phyloP scores from a whole-genome alignment of 108 stramenopile genomes.

The Schizochytrium sp. region DNA sequence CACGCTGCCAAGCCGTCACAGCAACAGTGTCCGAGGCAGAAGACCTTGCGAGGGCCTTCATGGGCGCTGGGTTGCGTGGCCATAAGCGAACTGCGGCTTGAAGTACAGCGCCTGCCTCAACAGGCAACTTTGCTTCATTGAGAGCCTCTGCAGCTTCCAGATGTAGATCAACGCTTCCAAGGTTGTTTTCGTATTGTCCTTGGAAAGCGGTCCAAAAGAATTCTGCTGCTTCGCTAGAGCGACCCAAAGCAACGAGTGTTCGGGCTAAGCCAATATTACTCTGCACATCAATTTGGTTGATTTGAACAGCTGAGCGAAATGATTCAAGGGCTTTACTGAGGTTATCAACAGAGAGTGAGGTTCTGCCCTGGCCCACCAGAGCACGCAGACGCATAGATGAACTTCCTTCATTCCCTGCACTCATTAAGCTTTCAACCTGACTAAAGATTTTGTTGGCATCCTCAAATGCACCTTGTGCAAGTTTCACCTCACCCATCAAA shows the following conservation, averaged over 20 bases:
- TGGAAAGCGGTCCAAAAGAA: conserved; percentile 18
- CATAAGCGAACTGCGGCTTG: conserved; percentile 3
- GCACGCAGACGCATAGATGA: neutral
- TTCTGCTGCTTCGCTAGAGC: neutral
- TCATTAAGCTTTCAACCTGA: neutral
- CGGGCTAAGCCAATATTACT: neutral
- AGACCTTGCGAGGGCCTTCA: neutral
- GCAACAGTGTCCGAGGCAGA: neutral
- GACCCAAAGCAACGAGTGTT: neutral
- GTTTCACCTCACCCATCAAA: neutral
- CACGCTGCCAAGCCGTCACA: neutral
- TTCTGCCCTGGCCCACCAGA: neutral
- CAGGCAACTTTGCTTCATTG: neutral
- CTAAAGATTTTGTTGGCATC: neutral
- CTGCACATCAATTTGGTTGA: neutral
- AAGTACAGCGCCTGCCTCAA: neutral
- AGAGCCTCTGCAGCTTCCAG: neutral
- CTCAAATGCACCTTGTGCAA: neutral
- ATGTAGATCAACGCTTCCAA: neutral
- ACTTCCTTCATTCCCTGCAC: too few relatives aligned
- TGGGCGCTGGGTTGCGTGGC: neutral
- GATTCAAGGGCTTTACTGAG: neutral
- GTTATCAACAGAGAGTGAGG: neutral
- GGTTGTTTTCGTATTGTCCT: neutral
- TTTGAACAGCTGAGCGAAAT: neutral